Percentiles rank a stretch among this genome's conserved stretches.
Conservation (phyloP, 805 yeast genomes). For the Helenozyma baotianmanensis region DNA sequence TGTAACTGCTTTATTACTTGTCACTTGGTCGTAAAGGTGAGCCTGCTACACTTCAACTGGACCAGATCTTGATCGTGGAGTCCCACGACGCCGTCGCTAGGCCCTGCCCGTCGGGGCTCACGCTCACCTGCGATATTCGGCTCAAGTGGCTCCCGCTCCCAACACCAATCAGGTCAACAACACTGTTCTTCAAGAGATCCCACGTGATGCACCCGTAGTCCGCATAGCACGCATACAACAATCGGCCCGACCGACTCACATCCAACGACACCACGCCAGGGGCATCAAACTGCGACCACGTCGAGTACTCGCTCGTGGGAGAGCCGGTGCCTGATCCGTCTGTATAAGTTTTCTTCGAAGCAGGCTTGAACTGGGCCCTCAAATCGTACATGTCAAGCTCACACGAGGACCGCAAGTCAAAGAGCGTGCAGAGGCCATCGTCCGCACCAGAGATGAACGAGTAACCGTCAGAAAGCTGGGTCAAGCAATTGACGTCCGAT, state of each 20-base stretch:
- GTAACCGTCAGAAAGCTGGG: constrained; percentile 66
- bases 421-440: constrained; percentile 65
- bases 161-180: constrained; percentile 56
- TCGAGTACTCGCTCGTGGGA: constrained; percentile 6
- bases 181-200: constrained; percentile 65
- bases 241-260: constrained; percentile 68
- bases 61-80: constrained; percentile 65
- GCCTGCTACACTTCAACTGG: constrained; percentile 11
- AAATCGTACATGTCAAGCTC: constrained; percentile 49
- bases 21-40: no score
- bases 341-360: no score
- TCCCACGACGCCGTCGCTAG: constrained; percentile 83
- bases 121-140: constrained; percentile 56
- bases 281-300: constrained; percentile 40
- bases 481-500: constrained; percentile 57
- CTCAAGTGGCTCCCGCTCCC: constrained; percentile 50
- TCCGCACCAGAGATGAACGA: constrained; percentile 75
- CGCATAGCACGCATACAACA: constrained; percentile 70
- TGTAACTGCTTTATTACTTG: no score
- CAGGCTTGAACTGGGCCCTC: constrained; percentile 13
- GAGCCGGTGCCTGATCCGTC: constrained; percentile 1
- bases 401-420: constrained; percentile 76
- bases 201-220: constrained; percentile 72
- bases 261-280: constrained; percentile 73
- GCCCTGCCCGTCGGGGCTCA: constrained; percentile 71